Evolutionary conservation across 202 grass and related monocot species (phyloP).

Genomic region (Musa balbisiana): DNA sequence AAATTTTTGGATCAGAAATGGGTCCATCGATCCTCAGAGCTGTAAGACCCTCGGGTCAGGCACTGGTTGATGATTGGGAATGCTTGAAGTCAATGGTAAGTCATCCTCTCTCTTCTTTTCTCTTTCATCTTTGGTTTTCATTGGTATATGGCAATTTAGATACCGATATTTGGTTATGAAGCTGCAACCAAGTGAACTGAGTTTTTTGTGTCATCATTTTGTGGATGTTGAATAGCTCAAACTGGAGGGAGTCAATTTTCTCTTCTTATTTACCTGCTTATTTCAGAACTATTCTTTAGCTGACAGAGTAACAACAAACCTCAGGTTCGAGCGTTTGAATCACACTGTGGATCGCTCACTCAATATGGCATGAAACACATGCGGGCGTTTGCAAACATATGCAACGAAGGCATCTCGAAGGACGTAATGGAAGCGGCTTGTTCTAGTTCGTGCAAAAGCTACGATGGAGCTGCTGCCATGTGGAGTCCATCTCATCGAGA

Average conservation of each 20-base stretch:
- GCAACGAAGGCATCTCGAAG: slow-evolving; percentile 46
- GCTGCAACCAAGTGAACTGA: no score
- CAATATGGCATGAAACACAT: slow-evolving; percentile 80
- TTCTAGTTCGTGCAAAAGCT: slow-evolving; percentile 36
- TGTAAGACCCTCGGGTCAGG: slow-evolving; percentile 36
- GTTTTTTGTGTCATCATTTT: no score
- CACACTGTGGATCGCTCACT: slow-evolving; percentile 61
- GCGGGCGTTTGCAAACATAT: slow-evolving; percentile 76
- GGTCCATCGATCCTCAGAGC: slow-evolving; percentile 41
- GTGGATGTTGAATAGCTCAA: no score
- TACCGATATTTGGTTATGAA: no score
- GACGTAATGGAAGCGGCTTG: slow-evolving; percentile 46
- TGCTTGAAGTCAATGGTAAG: slow-evolving; percentile 81
- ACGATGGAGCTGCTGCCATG: slow-evolving; percentile 22
- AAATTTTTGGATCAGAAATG: slow-evolving; percentile 54
- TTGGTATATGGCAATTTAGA: not conserved
- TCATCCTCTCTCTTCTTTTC: not conserved
- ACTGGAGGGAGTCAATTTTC: no score
- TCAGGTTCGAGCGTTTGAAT: slow-evolving; percentile 61
- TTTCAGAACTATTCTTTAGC: not conserved
- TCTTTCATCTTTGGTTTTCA: not conserved
- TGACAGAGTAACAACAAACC: not conserved
- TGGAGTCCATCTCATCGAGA: slow-evolving; percentile 44
- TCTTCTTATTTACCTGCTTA: not conserved
- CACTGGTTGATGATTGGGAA: slow-evolving; percentile 74